A percentile compares a stretch with the other conserved stretches of the same genome.
Conservation (phyloP, 352 stramenopile species). For the Phytophthora macrochlamydospora region DNA sequence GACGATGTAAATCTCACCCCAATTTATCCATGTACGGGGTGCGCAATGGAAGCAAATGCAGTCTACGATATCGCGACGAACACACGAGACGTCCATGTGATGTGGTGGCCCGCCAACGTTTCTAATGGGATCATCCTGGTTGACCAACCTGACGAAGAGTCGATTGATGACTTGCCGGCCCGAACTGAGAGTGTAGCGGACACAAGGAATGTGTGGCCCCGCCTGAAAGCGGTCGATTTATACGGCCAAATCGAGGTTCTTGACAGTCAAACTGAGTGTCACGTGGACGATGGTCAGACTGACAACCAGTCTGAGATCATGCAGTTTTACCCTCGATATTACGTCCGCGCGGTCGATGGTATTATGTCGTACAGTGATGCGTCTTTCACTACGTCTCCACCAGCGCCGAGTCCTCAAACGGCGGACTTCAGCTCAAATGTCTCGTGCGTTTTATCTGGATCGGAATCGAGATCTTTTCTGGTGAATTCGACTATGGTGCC, state of each 20-base stretch:
- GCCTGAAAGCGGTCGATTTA: constrained; percentile 59
- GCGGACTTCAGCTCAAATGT: constrained; percentile 46
- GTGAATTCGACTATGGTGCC: constrained; percentile 39
- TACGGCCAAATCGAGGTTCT: constrained; percentile 71
- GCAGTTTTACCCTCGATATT: constrained; percentile 38
- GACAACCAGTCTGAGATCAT: constrained; percentile 18
- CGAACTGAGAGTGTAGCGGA: constrained; percentile 37
- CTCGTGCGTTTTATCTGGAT: constrained; percentile 43
- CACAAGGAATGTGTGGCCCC: constrained; percentile 46
- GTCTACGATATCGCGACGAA: constrained; percentile 70
- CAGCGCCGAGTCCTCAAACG: constrained; percentile 14
- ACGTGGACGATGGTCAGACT: constrained; percentile 23
- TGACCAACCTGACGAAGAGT: constrained; percentile 56
- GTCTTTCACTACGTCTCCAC: constrained; percentile 25
- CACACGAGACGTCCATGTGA: constrained; percentile 49
- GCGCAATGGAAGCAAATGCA: constrained; percentile 46
- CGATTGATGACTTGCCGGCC: constrained; percentile 35
- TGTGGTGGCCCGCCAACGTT: constrained; percentile 64
- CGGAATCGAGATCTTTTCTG: constrained; percentile 36
- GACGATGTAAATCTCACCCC: constrained; percentile 19
- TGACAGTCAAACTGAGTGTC: constrained; percentile 52
- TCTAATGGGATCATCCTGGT: constrained; percentile 46
- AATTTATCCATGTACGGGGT: constrained; percentile 42
- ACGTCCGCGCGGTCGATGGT: constrained; percentile 29
- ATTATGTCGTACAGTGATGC: constrained; percentile 49